Percentiles rank a stretch among this genome's conserved stretches.
Evolutionary conservation across 1,284 basidiomycete genomes (phyloP).

Genomic region (Pseudozyma hubeiensis): DNA sequence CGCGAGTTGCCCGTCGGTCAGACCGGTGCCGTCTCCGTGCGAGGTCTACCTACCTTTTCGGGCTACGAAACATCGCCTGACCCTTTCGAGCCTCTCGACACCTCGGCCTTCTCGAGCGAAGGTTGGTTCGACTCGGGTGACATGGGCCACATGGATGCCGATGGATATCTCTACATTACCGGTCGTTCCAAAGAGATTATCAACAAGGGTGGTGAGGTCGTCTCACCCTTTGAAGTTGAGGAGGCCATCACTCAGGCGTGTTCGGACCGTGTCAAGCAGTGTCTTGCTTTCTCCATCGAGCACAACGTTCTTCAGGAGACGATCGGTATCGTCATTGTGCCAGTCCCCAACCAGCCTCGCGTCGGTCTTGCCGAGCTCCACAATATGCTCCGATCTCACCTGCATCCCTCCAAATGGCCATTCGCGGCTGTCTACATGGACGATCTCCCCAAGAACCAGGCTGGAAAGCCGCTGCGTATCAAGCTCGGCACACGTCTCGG

Average conservation of each 20-base stretch:
- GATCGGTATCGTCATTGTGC: constrained; percentile 68
- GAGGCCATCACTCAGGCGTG: constrained; percentile 67
- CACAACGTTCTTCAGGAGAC: constrained; percentile 68
- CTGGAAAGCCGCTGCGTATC: constrained; percentile 68
- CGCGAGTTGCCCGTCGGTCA: constrained; percentile 64
- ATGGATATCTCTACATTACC: constrained; percentile 68
- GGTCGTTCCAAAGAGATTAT: constrained; percentile 69
- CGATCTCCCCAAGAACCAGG: constrained; percentile 68
- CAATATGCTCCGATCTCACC: constrained; percentile 65
- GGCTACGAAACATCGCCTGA: constrained; percentile 64
- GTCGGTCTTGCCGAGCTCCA: constrained; percentile 68
- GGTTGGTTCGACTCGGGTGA: constrained; percentile 69
- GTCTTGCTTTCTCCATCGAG: constrained; percentile 67
- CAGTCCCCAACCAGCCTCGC: constrained; percentile 66
- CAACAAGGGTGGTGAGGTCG: constrained; percentile 69
- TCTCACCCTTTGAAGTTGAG: constrained; percentile 69
- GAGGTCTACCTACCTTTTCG: constrained; percentile 66
- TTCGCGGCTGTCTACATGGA: constrained; percentile 69
- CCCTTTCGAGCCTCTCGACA: constrained; percentile 63
- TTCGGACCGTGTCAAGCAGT: constrained; percentile 67
- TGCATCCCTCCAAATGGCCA: constrained; percentile 69
- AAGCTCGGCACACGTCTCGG: constrained; percentile 67
- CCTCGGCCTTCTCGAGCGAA: constrained; percentile 65
- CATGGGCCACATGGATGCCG: constrained; percentile 69
- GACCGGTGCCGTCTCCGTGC: constrained; percentile 66